Evolutionary conservation across 768 basidiomycete genomes (phyloP).

Genomic region (Dioszegia crocea): DNA sequence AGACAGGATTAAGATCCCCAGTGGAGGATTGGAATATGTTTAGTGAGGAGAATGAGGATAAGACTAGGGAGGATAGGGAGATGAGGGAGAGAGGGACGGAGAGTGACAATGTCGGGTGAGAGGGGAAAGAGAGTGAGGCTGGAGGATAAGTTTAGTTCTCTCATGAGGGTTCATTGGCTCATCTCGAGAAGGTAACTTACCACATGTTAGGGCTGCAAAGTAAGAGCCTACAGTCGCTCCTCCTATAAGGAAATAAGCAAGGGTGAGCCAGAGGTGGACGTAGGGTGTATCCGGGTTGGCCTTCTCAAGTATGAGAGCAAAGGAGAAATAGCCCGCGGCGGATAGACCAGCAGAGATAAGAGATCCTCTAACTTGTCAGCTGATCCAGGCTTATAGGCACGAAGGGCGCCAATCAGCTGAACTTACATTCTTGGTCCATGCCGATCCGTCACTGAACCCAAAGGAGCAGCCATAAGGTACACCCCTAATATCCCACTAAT

Average conservation of each 20-base stretch:
- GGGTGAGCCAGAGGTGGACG: constrained; percentile 35
- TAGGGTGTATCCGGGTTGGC: constrained; percentile 26
- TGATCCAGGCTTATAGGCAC: too few species aligned
- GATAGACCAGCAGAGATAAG: constrained; percentile 36
- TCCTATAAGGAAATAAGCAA: constrained; percentile 42
- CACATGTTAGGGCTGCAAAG: constrained; percentile 46
- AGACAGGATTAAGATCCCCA: constrained; percentile 31
- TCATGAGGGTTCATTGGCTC: too few species aligned
- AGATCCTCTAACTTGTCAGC: constrained; percentile 27
- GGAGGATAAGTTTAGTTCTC: neutral
- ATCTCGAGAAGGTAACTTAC: too few species aligned
- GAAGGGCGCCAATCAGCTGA: too few species aligned
- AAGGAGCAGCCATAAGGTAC: constrained; percentile 47
- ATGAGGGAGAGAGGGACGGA: constrained; percentile 44
- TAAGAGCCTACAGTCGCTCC: constrained; percentile 47
- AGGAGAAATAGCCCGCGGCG: constrained; percentile 43
- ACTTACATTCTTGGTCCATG: constrained; percentile 47
- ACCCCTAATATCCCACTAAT: constrained; percentile 44
- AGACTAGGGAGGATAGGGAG: constrained; percentile 44
- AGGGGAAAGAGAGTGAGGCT: constrained; percentile 47
- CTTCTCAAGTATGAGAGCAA: constrained; percentile 30
- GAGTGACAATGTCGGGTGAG: constrained; percentile 44
- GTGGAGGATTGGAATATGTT: constrained; percentile 17
- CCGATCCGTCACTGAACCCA: constrained; percentile 44
- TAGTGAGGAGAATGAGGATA: constrained; percentile 39